These are phyloP conservation scores for Podospora conica DNA, from an alignment of 495 filamentous ascomycete genomes.

Conservation along the genomic window DNA sequence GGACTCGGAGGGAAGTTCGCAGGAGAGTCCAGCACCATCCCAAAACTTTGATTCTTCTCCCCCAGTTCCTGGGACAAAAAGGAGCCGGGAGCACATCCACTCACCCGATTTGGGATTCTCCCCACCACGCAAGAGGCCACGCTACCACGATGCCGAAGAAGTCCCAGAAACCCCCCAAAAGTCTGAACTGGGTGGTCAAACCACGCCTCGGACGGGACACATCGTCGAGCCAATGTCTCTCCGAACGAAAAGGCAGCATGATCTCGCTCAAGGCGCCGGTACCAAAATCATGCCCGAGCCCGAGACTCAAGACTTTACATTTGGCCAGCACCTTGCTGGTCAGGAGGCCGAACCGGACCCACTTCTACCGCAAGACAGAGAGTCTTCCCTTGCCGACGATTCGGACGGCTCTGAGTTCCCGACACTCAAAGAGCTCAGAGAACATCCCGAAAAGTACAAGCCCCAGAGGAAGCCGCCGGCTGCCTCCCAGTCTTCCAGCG, in stretches of 20 bases:
- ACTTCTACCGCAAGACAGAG: not conserved
- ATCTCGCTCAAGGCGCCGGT: not conserved
- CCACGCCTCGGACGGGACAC: not conserved
- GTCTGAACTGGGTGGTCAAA: not conserved
- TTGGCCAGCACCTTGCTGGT: constrained; percentile 10
- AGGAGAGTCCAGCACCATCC: not conserved
- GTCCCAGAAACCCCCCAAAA: not conserved
- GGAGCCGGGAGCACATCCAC: not conserved
- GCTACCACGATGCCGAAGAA: not conserved
- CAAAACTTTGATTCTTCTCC: not conserved
- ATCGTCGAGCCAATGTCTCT: not conserved
- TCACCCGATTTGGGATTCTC: not conserved
- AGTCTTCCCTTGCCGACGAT: not conserved
- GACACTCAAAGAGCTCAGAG: not conserved
- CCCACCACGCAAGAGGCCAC: not conserved
- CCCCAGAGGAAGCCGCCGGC: not conserved
- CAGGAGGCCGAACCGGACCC: not conserved
- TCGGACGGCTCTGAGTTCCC: not conserved
- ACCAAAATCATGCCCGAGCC: not conserved
- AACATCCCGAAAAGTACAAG: not conserved
- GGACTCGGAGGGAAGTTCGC: constrained; percentile 17
- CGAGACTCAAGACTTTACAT: not conserved
- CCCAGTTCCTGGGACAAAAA: not conserved
- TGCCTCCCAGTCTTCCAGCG: not conserved
- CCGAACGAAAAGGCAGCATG: not conserved